Base-by-base conservation (phyloP, 1,284 basidiomycete genomes). In the Moniliophthora roreri region DNA sequence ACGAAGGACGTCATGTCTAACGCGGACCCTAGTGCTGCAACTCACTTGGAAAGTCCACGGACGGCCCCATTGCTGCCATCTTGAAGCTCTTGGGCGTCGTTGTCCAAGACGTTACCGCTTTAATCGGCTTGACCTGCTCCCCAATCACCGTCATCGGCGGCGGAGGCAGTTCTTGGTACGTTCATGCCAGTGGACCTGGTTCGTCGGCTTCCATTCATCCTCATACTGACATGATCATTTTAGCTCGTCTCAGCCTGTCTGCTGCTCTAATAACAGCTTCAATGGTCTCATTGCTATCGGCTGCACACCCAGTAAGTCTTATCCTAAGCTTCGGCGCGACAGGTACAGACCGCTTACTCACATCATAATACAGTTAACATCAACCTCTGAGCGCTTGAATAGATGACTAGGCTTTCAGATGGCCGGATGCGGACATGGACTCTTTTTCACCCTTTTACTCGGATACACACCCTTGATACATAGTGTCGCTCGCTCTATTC, bases 281-380 rank as follows among this genome's bases (percentile, higher is more conserved):
- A 70, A 68, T 23, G 76, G 76, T 15, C 50, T 79, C n/a, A 60
- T 82, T 54, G 66, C 63, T 21, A 47, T 78, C 44, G 76, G 71
- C 15, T 81, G 79, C 65, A 52, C 61, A 8, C 69, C 74, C 2
- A 66, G 78, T 81, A 60, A 62, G 78, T 73, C 36, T 2, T 3
- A 11, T 8, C 35, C 1, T 26, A 57, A 6, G 35, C 11, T 15
- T 48, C 18, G 7, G n/a, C n/a, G n/a, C n/a, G n/a, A n/a, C n/a
- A n/a, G n/a, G 45, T 28, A 45, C 41, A 23, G 44, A 4, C 44
- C 44, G 18, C n/a, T 50, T 50, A 50, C 41, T 48, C 15, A 61
- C 13, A 4, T 0, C 50, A 16, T 34, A 51, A 8, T 50, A 28
- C 42, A 78, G 75, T 77, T 58, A 69, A 36, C 23, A 35, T 62